Evolutionary conservation across 176 grass and related monocot species (phyloP).

Genomic region (Zoysia pacifica): DNA sequence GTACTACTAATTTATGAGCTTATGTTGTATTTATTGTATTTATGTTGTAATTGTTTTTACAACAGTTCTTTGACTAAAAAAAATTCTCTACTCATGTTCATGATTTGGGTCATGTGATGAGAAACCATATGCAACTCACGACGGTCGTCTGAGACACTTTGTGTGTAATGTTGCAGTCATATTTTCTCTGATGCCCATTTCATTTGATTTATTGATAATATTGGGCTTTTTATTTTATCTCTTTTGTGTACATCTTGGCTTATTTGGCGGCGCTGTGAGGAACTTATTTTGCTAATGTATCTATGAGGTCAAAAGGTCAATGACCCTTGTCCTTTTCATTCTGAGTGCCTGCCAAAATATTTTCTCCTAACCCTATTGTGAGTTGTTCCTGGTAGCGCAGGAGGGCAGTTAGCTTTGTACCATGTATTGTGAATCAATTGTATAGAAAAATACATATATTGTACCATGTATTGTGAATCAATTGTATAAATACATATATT

Average conservation of each 20-base stretch:
- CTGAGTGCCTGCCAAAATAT: conserved; percentile 35
- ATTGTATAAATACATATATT: too few species aligned
- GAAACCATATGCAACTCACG: conserved; percentile 51
- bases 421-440: too few species aligned
- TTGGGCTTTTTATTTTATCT: background rate
- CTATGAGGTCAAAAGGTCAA: conserved; percentile 40
- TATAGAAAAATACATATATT: too few species aligned
- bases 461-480: too few species aligned
- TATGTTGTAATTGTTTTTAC: background rate
- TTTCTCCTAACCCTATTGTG: background rate
- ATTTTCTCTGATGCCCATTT: conserved; percentile 59
- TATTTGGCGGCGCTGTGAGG: conserved; percentile 42
- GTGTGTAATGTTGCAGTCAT: conserved; percentile 67
- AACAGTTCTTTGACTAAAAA: background rate
- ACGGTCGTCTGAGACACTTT: conserved; percentile 66
- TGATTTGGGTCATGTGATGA: conserved; percentile 64
- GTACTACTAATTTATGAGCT: background rate
- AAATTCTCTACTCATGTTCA: background rate
- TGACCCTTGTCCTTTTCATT: conserved; percentile 77
- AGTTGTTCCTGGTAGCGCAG: too few species aligned
- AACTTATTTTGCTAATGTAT: conserved; percentile 53
- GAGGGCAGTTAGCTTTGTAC: too few species aligned
- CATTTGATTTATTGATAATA: background rate
- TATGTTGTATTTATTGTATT: too few species aligned
- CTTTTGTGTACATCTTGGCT: background rate